Conservation (phyloP, 331 rosid genomes). For the Ulmus americana region DNA sequence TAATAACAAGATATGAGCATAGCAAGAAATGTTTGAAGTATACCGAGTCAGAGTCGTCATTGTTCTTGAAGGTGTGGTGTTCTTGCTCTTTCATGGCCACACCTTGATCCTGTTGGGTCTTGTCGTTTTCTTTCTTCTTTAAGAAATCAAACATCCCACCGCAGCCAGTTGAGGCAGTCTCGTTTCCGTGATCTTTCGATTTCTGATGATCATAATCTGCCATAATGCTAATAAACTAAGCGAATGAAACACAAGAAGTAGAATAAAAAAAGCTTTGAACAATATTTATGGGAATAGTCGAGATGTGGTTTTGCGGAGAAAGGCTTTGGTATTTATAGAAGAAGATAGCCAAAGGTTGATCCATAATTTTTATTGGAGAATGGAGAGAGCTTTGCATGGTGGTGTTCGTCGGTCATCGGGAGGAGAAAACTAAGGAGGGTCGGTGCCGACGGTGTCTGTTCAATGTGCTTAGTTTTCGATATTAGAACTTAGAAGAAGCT, state of each 20-base stretch:
- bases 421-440: constrained; percentile 12
- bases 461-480: too few species aligned
- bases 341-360: constrained; percentile 1
- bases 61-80: neutral
- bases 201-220: constrained; percentile 23
- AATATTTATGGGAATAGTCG: neutral
- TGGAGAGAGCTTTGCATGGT: neutral
- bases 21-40: neutral
- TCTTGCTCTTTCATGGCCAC: constrained; percentile 7
- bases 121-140: constrained; percentile 23
- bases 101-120: constrained; percentile 9
- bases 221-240: constrained; percentile 18
- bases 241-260: neutral
- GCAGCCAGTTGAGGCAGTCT: constrained; percentile 14
- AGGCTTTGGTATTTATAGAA: constrained; percentile 11
- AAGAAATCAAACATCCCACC: constrained; percentile 30
- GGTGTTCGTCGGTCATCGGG: constrained; percentile 1
- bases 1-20: neutral
- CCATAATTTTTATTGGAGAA: neutral
- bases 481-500: neutral
- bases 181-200: constrained; percentile 12
- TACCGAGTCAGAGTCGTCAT: constrained; percentile 25
- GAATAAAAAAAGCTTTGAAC: constrained; percentile 6
- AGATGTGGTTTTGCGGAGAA: neutral
- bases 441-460: constrained; percentile 21